phyloP scores from a whole-genome alignment of 192 early-diverging fungal genomes.

The Linderina pennispora region DNA sequence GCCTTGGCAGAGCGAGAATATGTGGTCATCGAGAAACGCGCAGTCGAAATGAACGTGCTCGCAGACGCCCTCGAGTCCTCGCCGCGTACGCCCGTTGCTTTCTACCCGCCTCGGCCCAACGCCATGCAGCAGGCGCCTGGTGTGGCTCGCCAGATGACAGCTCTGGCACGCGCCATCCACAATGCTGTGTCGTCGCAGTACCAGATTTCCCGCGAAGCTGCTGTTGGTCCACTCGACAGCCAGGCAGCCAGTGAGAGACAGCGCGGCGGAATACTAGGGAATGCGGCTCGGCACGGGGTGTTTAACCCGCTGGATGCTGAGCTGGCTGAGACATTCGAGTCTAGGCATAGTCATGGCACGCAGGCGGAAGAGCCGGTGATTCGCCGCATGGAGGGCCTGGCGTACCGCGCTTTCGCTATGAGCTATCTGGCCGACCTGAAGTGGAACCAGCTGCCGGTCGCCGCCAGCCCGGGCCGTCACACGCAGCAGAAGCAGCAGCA shows the following conservation, averaged over 20 bases:
- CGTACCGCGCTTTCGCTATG: slow-evolving; percentile 66
- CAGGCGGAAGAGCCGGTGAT: slow-evolving; percentile 49
- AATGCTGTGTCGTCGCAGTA: slow-evolving; percentile 36
- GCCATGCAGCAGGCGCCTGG: slow-evolving; percentile 30
- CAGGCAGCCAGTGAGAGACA: too few species aligned
- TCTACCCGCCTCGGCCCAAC: slow-evolving; percentile 36
- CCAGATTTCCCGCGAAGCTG: slow-evolving; percentile 29
- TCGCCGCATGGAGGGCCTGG: slow-evolving; percentile 60
- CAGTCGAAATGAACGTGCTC: slow-evolving; percentile 67
- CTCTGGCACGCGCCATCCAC: slow-evolving; percentile 38
- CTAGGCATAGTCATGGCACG: slow-evolving; percentile 21
- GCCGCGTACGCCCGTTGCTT: slow-evolving; percentile 29
- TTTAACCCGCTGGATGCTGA: slow-evolving; percentile 35
- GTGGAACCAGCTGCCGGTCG: slow-evolving; percentile 33
- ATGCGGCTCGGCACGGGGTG: slow-evolving; percentile 4
- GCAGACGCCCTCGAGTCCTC: slow-evolving; percentile 61
- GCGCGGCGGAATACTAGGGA: too few species aligned
- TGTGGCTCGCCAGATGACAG: slow-evolving; percentile 42
- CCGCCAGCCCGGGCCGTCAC: slow-evolving; percentile 5
- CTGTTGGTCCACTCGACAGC: slow-evolving; percentile 28
- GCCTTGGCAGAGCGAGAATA: slow-evolving; percentile 63
- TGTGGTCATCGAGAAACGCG: slow-evolving; percentile 65
- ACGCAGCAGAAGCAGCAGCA: slow-evolving; percentile 3
- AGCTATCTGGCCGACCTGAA: slow-evolving; percentile 52
- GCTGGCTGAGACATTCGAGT: slow-evolving; percentile 42